Base-by-base conservation (phyloP, 345 rosid species). In the Lepidium sativum region DNA sequence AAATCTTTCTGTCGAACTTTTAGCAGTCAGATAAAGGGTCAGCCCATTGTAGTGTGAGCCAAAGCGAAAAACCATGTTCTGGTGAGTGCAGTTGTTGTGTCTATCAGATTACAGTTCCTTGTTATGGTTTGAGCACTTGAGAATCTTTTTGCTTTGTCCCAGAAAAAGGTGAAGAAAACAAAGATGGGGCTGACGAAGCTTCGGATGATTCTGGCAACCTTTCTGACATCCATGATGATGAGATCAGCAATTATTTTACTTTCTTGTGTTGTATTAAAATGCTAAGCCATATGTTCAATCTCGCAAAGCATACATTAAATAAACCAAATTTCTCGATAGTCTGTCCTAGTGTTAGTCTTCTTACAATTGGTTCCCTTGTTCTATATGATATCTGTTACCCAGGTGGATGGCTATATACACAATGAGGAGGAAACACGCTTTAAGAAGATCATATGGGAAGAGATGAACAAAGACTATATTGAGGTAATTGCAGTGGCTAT, bases 401-500 rank as follows among this genome's bases (percentile, higher is more conserved):
- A 94, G 99, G 86, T 94, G 61, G 82, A 87, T 71, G 75, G 81
- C 62, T 94, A 90, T 68, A 88, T 94, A 69, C 76, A 80, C 75
- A 87, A 83, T 33, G 91, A 94, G 74, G 83, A 84, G 74, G 97
- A 94, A 74, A 83, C 51, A 23, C 82, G 10, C 25, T 80, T 8
- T 71, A 90, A 79, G 75, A 90, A 72, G 73, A 82, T 79, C 44
- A 65, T 85, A 72, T 94, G 97, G 96, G 95, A 90, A 77, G 82
- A 74, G 79, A 67, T 87, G 86, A 94, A 94, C 61, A 71, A 77
- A 45, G 95, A 86, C 14, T 92, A 89, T 76, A 76, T 89, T 74
- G 84, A 92, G 99, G 97, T 94, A 73, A 72, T 62, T 9, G 53
- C 48, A 45, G 54, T 43, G 34, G 35, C 70, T 48, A 31, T 21